These are phyloP conservation scores for Tylopilus orsonianus DNA, from an alignment of 1,284 basidiomycete genomes.

Conservation along the genomic window DNA sequence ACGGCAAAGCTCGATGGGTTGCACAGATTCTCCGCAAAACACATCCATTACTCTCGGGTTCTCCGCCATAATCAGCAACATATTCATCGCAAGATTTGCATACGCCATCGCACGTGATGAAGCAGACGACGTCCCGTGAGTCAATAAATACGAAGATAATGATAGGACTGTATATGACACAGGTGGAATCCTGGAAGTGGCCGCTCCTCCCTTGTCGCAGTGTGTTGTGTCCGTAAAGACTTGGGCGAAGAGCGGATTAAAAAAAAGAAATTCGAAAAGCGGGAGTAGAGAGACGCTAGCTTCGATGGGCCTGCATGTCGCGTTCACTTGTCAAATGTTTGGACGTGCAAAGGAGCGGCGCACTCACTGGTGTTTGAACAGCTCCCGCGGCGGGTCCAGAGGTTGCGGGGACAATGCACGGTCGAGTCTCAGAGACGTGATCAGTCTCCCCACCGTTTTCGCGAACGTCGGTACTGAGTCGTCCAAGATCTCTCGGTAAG, in stretches of 20 bases:
- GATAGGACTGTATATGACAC: slow-evolving; percentile 49
- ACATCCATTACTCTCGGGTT: slow-evolving; percentile 46
- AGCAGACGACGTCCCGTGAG: slow-evolving; percentile 59
- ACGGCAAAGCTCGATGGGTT: slow-evolving; percentile 53
- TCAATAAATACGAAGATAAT: slow-evolving; percentile 59
- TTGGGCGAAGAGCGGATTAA: slow-evolving; percentile 47
- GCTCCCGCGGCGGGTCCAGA: slow-evolving; percentile 47
- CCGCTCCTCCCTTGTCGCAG: slow-evolving; percentile 20
- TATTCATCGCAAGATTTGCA: slow-evolving; percentile 54
- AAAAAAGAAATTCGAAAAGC: slow-evolving; percentile 55
- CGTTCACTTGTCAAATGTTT: neutral
- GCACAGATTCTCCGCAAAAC: slow-evolving; percentile 40
- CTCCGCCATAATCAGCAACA: slow-evolving; percentile 49
- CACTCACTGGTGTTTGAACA: slow-evolving; percentile 59
- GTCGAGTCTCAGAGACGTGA: slow-evolving; percentile 53
- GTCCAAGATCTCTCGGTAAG: slow-evolving; percentile 55
- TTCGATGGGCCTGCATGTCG: slow-evolving; percentile 53
- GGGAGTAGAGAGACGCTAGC: slow-evolving; percentile 57
- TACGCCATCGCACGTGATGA: slow-evolving; percentile 59
- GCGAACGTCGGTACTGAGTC: slow-evolving; percentile 51
- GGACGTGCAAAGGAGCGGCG: neutral
- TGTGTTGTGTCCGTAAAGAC: slow-evolving; percentile 42
- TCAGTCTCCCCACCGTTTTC: slow-evolving; percentile 48
- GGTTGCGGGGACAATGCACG: slow-evolving; percentile 48
- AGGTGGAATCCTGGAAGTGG: slow-evolving; percentile 26